These are phyloP conservation scores for Leishmania tarentolae DNA, from an alignment of 208 protist species.

Conservation along the genomic window DNA sequence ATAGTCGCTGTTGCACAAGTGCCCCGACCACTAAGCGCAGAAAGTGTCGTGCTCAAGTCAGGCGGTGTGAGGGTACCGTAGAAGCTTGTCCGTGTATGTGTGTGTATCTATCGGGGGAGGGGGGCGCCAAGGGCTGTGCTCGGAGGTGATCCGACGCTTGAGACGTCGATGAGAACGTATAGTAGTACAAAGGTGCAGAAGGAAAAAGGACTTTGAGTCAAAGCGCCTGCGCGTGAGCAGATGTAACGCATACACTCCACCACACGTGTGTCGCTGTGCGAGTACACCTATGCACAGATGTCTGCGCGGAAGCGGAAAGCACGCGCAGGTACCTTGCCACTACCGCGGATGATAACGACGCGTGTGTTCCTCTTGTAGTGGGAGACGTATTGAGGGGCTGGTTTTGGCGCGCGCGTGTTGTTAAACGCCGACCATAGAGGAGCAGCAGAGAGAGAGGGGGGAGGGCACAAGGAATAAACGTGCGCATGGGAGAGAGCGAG, in stretches of 20 bases:
- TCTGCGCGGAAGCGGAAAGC: neutral
- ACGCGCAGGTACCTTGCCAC: neutral
- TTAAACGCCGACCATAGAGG: neutral
- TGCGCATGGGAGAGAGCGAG: neutral
- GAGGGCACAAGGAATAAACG: neutral
- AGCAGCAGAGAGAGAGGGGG: neutral
- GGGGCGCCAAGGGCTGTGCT: neutral
- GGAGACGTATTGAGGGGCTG: no score
- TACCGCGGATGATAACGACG: neutral
- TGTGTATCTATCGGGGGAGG: neutral
- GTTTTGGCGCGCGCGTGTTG: neutral
- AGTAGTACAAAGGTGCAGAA: neutral
- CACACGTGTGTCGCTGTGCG: neutral
- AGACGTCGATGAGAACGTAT: neutral
- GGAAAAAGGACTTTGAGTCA: neutral
- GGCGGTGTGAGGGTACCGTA: neutral
- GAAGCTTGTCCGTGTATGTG: neutral
- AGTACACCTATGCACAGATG: neutral
- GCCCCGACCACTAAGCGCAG: neutral
- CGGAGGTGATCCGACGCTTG: neutral
- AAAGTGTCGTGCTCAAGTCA: neutral
- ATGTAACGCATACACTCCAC: neutral
- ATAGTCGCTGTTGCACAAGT: neutral
- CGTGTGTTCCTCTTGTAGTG: neutral
- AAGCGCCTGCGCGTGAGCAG: neutral